Evolutionary conservation across 2,329 filamentous ascomycete genomes (phyloP).

Genomic region (Fusarium illudens): DNA sequence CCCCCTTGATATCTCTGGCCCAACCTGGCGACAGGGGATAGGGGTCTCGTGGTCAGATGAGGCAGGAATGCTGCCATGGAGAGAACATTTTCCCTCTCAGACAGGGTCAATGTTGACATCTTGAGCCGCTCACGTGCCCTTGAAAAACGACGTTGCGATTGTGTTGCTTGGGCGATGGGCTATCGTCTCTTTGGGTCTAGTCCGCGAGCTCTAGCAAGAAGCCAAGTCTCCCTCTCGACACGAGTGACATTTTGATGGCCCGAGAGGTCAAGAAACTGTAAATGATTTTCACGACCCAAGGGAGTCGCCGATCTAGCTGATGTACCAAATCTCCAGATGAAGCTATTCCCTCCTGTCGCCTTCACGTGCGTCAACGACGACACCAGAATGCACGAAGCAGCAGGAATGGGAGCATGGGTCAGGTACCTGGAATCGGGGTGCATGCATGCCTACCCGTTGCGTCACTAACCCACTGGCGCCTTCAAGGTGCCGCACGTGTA

Average conservation of each 20-base stretch:
- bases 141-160: background rate
- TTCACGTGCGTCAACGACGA: slow-evolving; percentile 27
- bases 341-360: background rate
- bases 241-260: background rate
- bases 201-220: slow-evolving; percentile 8
- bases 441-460: slow-evolving; percentile 31
- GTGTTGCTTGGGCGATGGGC: slow-evolving; percentile 26
- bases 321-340: background rate
- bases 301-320: background rate
- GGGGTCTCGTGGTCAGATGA: background rate
- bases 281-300: background rate
- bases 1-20: background rate
- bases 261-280: background rate
- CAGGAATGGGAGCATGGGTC: slow-evolving; percentile 16
- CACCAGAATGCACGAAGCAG: slow-evolving; percentile 24
- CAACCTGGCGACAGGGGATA: background rate
- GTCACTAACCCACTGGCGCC: slow-evolving; percentile 16
- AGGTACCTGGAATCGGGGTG: slow-evolving; percentile 28
- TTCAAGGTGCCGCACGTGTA: slow-evolving; percentile 28
- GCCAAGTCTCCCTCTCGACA: slow-evolving; percentile 8
- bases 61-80: background rate
- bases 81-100: background rate
- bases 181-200: slow-evolving; percentile 22
- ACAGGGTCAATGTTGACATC: background rate
- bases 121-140: slow-evolving; percentile 7